Base-by-base conservation (phyloP, 1,284 basidiomycete genomes). In the Macrocystidia cucumis region DNA sequence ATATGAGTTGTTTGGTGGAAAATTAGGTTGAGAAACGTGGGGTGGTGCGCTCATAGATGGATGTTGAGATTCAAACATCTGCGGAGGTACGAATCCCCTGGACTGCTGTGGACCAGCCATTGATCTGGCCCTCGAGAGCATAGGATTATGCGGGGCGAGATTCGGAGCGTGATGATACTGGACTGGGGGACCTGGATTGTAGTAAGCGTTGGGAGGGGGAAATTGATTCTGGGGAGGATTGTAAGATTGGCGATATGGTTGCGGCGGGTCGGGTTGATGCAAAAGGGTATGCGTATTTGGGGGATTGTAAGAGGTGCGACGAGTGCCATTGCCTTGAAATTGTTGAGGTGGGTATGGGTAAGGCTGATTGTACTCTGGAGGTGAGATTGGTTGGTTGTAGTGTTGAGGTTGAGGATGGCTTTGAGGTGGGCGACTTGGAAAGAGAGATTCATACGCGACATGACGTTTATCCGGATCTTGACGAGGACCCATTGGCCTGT, bases 401-500 rank as follows among this genome's bases (percentile, higher is more conserved):
- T 43, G 44, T 34, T 49, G 50, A 38, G 44, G 50, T 32, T 40
- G 42, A 35, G 42, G 52, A 43, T 41, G 21, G 57, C 51, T 34
- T 69, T 67, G 49, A 78, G 77, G 52, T 79, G 77, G 24, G 63
- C 48, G 27, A 66, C 58, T 41, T 72, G 73, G 30, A 56, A 90
- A 90, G 57, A 90, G 87, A 50, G 78, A 75, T 56, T 87, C 80
- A 63, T 85, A 90, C 25, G 86, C 86, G 39, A 74, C 71, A 54
- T 73, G 65, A 38, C 83, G 78, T 53, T 84, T 84, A 64, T 84
- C 80, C 24, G 65, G 63, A 21, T 76, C 76, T 45, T 74, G 75
- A 41, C 80, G 72, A 43, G 81, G 79, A 37, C 81, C 81, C 45
- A 74, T 54, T 32, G 80, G 79, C 51, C 70, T 69, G 56, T 82